Conservation (phyloP, 2,329 filamentous ascomycete species). For the Didymella arachidicola region DNA sequence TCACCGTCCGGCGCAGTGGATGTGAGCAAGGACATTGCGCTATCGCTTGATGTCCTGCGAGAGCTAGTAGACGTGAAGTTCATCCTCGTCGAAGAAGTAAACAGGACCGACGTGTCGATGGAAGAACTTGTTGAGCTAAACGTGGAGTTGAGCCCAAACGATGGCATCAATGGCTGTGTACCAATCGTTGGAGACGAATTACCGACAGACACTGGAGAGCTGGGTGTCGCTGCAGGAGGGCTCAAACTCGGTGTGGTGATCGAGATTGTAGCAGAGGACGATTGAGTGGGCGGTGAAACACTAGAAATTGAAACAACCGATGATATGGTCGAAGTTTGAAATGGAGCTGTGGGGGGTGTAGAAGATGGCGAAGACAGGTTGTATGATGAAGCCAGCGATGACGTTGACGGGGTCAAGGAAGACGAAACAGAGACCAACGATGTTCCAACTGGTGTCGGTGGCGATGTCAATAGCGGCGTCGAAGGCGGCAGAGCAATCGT, state of each 20-base stretch:
- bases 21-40: background rate
- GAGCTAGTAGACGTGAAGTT: background rate
- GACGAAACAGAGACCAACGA: background rate
- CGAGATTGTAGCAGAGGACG: background rate
- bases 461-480: background rate
- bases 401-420: background rate
- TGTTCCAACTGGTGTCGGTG: background rate
- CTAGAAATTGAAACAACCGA: background rate
- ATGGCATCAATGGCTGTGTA: background rate
- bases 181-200: background rate
- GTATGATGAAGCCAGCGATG: background rate
- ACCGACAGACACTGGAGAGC: background rate
- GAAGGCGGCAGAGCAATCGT: background rate
- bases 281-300: background rate
- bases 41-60: background rate
- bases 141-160: background rate
- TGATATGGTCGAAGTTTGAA: background rate
- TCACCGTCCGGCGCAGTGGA: background rate
- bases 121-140: background rate
- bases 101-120: background rate
- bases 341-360: background rate
- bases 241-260: background rate
- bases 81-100: background rate
- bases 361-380: background rate
- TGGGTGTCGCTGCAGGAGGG: no score